Percentiles rank a stretch among this genome's conserved stretches.
Conservation (phyloP, 768 basidiomycete species). For the Royoungia palumana region DNA sequence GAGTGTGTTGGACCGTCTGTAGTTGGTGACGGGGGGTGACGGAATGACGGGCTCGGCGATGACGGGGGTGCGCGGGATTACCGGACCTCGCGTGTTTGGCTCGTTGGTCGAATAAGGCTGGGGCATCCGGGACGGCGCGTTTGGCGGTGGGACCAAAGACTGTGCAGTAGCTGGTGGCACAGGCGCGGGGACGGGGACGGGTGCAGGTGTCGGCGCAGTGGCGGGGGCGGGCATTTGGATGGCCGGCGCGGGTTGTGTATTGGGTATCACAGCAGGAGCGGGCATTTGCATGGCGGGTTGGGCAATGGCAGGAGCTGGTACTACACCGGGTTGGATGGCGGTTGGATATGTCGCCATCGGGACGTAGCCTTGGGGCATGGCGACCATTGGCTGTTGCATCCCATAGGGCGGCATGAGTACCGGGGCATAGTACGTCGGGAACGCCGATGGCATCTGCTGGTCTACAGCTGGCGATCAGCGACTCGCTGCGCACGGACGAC, state of each 20-base stretch:
- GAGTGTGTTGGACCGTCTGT: background rate
- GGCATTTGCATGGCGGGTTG: constrained; percentile 4
- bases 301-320: no score
- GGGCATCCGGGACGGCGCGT: constrained; percentile 19
- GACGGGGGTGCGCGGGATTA: constrained; percentile 18
- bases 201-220: background rate
- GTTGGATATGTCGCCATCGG: constrained; percentile 25
- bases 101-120: constrained; percentile 3
- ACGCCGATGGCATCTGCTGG: constrained; percentile 20
- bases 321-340: background rate
- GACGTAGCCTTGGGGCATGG: constrained; percentile 27
- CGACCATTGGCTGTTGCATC: constrained; percentile 26
- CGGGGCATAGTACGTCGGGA: constrained; percentile 29
- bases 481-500: background rate
- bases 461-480: constrained; percentile 21
- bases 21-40: constrained; percentile 16
- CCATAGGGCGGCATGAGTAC: constrained; percentile 23
- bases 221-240: constrained; percentile 3
- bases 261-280: constrained; percentile 2
- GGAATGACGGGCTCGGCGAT: constrained; percentile 17
- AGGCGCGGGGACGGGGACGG: background rate
- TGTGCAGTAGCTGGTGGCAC: background rate
- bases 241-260: background rate
- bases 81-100: background rate
- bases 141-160: background rate